Percentiles rank a stretch among this genome's conserved stretches.
These are phyloP conservation scores for Agaricus subrufescens DNA, from an alignment of 768 basidiomycete species.

Conservation along the genomic window DNA sequence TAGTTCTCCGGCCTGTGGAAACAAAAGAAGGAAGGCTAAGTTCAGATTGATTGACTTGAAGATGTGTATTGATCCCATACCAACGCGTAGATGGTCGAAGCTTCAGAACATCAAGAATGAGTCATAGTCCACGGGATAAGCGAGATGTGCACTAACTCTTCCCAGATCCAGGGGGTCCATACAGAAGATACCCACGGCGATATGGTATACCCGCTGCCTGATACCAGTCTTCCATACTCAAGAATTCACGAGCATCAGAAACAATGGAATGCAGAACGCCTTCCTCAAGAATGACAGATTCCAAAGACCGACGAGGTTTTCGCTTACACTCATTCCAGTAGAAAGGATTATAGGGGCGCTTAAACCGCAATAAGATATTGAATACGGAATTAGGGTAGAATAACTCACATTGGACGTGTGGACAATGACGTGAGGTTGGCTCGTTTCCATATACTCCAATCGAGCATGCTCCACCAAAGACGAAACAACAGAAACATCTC, in stretches of 20 bases:
- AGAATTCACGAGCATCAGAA: conserved; percentile 46
- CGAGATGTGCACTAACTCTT: conserved; percentile 37
- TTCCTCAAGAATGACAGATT: conserved; percentile 44
- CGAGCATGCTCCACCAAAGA: conserved; percentile 38
- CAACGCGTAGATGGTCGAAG: conserved; percentile 48
- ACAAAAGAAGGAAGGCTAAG: background rate
- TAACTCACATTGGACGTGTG: conserved; percentile 29
- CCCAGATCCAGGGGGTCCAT: conserved; percentile 55
- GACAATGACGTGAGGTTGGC: conserved; percentile 36
- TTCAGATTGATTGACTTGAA: background rate
- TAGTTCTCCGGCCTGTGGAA: conserved; percentile 47
- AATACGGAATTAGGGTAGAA: background rate
- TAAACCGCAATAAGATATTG: conserved; percentile 13
- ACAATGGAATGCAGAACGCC: conserved; percentile 42
- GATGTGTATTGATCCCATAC: conserved; percentile 17
- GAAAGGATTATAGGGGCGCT: conserved; percentile 28
- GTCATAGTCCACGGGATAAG: conserved; percentile 10
- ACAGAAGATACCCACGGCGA: conserved; percentile 47
- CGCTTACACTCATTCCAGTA: conserved; percentile 43
- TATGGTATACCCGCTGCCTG: conserved; percentile 49
- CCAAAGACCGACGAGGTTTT: conserved; percentile 43
- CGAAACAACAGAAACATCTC: conserved; percentile 35
- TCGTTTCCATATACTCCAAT: conserved; percentile 33
- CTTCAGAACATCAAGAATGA: conserved; percentile 28
- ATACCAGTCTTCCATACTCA: conserved; percentile 51